Evolutionary conservation across 1,139 yeast species (phyloP).

Genomic region (Kodamaea fungicola): DNA sequence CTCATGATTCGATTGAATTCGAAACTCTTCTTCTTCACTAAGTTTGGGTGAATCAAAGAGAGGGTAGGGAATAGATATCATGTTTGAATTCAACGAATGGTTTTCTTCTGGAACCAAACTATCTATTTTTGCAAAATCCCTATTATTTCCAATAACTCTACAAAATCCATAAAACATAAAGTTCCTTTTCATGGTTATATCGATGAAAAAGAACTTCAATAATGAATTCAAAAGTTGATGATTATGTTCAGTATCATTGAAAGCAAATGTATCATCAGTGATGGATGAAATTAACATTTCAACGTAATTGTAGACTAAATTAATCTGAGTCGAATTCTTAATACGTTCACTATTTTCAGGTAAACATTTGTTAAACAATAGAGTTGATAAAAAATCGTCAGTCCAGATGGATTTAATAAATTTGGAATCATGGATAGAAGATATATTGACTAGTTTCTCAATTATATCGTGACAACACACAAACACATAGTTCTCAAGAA

Average conservation of each 20-base stretch:
- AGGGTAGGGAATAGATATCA: conserved; percentile 33
- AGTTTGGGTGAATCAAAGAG: conserved; percentile 14
- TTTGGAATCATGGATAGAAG: conserved; percentile 21
- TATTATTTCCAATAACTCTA: conserved; percentile 50
- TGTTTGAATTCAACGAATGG: conserved; percentile 22
- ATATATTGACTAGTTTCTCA: conserved; percentile 34
- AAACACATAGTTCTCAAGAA: conserved; percentile 49
- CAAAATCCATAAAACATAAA: conserved; percentile 52
- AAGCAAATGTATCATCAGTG: conserved; percentile 28
- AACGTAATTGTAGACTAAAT: conserved; percentile 32
- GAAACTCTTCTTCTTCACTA: conserved; percentile 11
- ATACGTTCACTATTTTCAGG: conserved; percentile 42
- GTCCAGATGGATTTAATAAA: conserved; percentile 25
- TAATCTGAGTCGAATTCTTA: conserved; percentile 35
- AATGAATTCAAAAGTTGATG: conserved; percentile 33
- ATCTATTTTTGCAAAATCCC: conserved; percentile 32
- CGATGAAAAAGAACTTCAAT: conserved; percentile 37
- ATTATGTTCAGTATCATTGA: conserved; percentile 14
- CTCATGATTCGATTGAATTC: conserved; percentile 36
- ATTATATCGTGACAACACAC: conserved; percentile 53
- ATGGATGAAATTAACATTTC: conserved; percentile 42
- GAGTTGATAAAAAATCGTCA: conserved; percentile 17
- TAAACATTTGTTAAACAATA: conserved; percentile 26
- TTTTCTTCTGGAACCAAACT: conserved; percentile 27
- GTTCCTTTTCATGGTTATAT: conserved; percentile 37